Evolutionary conservation across 257 asterid species (phyloP).

Genomic region (Echites panduratus): DNA sequence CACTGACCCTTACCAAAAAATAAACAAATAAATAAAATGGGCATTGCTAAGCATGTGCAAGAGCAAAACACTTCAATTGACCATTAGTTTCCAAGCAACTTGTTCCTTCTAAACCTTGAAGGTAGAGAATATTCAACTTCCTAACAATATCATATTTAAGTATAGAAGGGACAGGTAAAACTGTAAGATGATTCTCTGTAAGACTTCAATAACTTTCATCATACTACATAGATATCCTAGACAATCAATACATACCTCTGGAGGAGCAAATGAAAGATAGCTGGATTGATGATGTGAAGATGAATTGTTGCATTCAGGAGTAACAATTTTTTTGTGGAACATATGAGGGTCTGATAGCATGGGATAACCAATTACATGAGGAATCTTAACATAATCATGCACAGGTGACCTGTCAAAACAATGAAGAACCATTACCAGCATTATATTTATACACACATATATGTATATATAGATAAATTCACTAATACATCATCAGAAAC

Average conservation of each 20-base stretch:
- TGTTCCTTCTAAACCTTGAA: neutral
- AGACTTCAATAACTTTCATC: neutral
- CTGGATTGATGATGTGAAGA: slow-evolving; percentile 30
- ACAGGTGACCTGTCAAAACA: slow-evolving; percentile 60
- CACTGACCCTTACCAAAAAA: neutral
- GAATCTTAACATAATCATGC: slow-evolving; percentile 45
- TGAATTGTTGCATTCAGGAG: slow-evolving; percentile 51
- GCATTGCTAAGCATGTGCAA: neutral
- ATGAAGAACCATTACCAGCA: neutral
- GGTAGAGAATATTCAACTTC: neutral
- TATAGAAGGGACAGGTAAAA: neutral
- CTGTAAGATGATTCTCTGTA: neutral
- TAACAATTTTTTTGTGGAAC: slow-evolving; percentile 39
- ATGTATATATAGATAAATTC: neutral
- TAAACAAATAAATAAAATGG: neutral
- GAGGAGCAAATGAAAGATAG: slow-evolving; percentile 87
- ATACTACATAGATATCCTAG: slow-evolving; percentile 2
- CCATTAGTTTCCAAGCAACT: neutral
- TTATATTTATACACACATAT: no score
- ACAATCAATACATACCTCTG: slow-evolving; percentile 50
- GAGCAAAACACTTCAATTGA: neutral
- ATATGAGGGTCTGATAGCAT: slow-evolving; percentile 48
- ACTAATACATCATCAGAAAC: neutral
- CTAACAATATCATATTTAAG: neutral
- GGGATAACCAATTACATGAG: slow-evolving; percentile 66